These are phyloP conservation scores for Rhodotorula glutinis DNA, from an alignment of 1,284 basidiomycete genomes.

Conservation along the genomic window DNA sequence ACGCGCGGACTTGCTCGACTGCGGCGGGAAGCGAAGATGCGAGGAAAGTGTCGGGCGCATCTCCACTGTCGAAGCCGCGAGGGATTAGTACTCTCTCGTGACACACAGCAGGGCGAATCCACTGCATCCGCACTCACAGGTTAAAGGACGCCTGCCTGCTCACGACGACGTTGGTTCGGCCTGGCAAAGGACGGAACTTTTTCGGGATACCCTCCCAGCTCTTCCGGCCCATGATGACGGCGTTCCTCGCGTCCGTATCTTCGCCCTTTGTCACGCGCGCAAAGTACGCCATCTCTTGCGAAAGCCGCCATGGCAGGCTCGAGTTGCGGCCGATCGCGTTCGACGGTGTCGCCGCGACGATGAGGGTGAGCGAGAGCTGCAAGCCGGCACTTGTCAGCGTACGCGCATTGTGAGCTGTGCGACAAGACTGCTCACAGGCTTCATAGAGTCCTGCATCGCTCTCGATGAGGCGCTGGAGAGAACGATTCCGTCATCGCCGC, in stretches of 20 bases:
- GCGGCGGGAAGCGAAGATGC: slow-evolving; percentile 45
- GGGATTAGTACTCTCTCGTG: not conserved
- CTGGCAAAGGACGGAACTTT: slow-evolving; percentile 76
- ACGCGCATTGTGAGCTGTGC: no score
- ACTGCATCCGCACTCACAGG: slow-evolving; percentile 56
- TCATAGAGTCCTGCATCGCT: slow-evolving; percentile 14
- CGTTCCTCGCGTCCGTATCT: slow-evolving; percentile 57
- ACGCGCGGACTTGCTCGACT: slow-evolving; percentile 29
- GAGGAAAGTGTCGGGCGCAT: slow-evolving; percentile 10
- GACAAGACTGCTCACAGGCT: slow-evolving; percentile 8
- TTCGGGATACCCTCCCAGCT: slow-evolving; percentile 97
- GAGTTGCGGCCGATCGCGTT: slow-evolving; percentile 83
- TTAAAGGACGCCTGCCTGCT: slow-evolving; percentile 63
- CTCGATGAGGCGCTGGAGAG: no score
- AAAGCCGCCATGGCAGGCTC: slow-evolving; percentile 80
- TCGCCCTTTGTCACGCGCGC: slow-evolving; percentile 68
- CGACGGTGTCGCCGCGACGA: slow-evolving; percentile 82
- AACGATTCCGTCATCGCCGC: not conserved
- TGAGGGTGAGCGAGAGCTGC: slow-evolving; percentile 63
- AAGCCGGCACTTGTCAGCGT: not conserved
- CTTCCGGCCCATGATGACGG: slow-evolving; percentile 91
- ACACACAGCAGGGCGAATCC: not conserved
- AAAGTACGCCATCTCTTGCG: slow-evolving; percentile 92
- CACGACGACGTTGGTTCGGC: slow-evolving; percentile 76
- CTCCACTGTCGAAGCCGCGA: slow-evolving; percentile 2